Percentiles rank a stretch among this genome's conserved stretches.
Evolutionary conservation across 176 grass and related monocot genomes (phyloP).

Genomic region (Typha latifolia): DNA sequence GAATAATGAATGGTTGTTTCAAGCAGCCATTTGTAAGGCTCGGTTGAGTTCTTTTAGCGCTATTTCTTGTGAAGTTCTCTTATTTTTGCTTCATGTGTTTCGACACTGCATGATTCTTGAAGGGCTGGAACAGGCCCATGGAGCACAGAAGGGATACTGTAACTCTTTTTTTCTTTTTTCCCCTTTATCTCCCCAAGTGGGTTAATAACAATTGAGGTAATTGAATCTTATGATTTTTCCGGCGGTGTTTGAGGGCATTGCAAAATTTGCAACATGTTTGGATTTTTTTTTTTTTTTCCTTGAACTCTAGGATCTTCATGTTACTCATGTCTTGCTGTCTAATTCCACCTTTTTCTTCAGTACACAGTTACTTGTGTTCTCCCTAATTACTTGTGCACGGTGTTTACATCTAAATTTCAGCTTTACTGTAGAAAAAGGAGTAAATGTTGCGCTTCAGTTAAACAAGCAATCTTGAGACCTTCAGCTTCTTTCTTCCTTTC

Average conservation of each 20-base stretch:
- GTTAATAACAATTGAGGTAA: not conserved
- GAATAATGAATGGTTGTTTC: constrained; percentile 34
- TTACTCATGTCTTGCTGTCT: no score
- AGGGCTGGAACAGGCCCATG: not conserved
- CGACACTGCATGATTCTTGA: not conserved
- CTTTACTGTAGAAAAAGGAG: no score
- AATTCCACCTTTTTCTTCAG: no score
- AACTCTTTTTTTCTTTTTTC: not conserved
- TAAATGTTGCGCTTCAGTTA: no score
- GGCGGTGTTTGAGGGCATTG: not conserved
- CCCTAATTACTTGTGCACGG: no score
- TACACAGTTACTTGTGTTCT: no score
- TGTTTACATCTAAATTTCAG: no score
- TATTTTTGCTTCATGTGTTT: not conserved
- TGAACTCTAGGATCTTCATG: no score
- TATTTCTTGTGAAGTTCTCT: not conserved
- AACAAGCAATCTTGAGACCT: no score
- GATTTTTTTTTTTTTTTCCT: not conserved
- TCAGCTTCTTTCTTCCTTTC: no score
- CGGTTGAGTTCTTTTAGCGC: not conserved
- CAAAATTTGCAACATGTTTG: not conserved
- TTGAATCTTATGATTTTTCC: not conserved
- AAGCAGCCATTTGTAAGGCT: not conserved
- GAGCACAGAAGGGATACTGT: not conserved
- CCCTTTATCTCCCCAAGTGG: not conserved